Percentiles rank a stretch among this genome's conserved stretches.
phyloP scores from a whole-genome alignment of 768 basidiomycete species.

The Lentinula lateritia region DNA sequence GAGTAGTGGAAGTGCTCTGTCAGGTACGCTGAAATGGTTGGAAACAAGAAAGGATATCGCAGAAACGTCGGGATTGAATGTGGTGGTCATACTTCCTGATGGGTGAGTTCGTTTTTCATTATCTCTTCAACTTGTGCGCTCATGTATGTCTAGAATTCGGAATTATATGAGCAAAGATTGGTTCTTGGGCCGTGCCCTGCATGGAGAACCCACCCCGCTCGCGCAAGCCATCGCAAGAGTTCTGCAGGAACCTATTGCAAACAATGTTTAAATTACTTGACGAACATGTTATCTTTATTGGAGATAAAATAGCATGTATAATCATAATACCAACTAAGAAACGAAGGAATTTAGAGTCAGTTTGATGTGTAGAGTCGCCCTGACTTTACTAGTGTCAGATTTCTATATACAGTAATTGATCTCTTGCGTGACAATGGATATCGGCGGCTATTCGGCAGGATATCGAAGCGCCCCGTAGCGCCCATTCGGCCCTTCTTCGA shows the following conservation, averaged over 20 bases:
- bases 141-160: constrained; percentile 51
- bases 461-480: no score
- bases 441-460: no score
- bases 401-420: no score
- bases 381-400: no score
- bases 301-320: no score
- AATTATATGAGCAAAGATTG: constrained; percentile 95
- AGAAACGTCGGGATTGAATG: constrained; percentile 70
- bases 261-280: background rate
- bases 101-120: constrained; percentile 49
- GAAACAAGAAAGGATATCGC: constrained; percentile 57
- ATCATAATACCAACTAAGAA: background rate
- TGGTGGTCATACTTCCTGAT: constrained; percentile 86
- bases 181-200: constrained; percentile 71
- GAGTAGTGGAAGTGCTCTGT: constrained; percentile 82
- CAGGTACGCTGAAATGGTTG: constrained; percentile 75
- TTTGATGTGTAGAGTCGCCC: no score
- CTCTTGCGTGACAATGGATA: no score
- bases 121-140: background rate
- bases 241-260: constrained; percentile 12
- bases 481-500: no score
- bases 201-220: constrained; percentile 48
- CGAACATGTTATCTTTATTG: no score
- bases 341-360: constrained; percentile 21
- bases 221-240: constrained; percentile 41